Percentiles rank a stretch among this genome's conserved stretches.
phyloP scores from a whole-genome alignment of 176 grass and related monocot species.

The Saccharum spontaneum region DNA sequence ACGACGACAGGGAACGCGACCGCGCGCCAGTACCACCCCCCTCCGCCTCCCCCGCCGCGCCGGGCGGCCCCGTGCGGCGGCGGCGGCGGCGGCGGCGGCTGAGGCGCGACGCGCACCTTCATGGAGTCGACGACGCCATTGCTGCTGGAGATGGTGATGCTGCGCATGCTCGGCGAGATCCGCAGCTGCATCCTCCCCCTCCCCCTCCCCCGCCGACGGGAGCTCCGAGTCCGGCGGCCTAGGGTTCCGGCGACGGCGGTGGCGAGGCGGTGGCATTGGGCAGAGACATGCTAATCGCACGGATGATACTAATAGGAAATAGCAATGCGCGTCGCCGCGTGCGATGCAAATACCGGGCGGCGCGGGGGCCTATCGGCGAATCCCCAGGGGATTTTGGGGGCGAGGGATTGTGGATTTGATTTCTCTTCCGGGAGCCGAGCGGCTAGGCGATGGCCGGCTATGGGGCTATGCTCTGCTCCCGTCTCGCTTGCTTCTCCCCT shows the following conservation, averaged over 20 bases:
- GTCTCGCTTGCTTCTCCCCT: neutral
- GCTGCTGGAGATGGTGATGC: slow-evolving; percentile 98
- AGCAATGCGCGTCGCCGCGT: slow-evolving; percentile 35
- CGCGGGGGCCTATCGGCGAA: slow-evolving; percentile 36
- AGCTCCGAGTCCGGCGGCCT: slow-evolving; percentile 52
- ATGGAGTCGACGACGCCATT: slow-evolving; percentile 93
- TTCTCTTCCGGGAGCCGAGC: neutral
- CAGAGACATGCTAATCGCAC: slow-evolving; percentile 61
- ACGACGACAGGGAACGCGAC: slow-evolving; percentile 55
- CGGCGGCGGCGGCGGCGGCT: slow-evolving; percentile 58
- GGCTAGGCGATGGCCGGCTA: slow-evolving; percentile 10
- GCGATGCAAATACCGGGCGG: slow-evolving; percentile 28
- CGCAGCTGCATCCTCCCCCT: slow-evolving; percentile 94
- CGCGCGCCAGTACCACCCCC: slow-evolving; percentile 51
- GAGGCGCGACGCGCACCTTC: slow-evolving; percentile 90
- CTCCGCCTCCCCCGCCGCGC: slow-evolving; percentile 32
- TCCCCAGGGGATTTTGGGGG: slow-evolving; percentile 24
- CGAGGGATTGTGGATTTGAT: slow-evolving; percentile 31
- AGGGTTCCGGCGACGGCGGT: slow-evolving; percentile 59
- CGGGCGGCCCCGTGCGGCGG: slow-evolving; percentile 34
- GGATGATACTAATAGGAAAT: slow-evolving; percentile 41
- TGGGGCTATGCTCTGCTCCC: neutral
- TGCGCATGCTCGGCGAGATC: slow-evolving; percentile 99
- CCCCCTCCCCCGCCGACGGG: slow-evolving; percentile 50
- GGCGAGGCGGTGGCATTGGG: slow-evolving; percentile 63